These are phyloP conservation scores for Lentinula aciculospora DNA, from an alignment of 768 basidiomycete genomes.

Conservation along the genomic window DNA sequence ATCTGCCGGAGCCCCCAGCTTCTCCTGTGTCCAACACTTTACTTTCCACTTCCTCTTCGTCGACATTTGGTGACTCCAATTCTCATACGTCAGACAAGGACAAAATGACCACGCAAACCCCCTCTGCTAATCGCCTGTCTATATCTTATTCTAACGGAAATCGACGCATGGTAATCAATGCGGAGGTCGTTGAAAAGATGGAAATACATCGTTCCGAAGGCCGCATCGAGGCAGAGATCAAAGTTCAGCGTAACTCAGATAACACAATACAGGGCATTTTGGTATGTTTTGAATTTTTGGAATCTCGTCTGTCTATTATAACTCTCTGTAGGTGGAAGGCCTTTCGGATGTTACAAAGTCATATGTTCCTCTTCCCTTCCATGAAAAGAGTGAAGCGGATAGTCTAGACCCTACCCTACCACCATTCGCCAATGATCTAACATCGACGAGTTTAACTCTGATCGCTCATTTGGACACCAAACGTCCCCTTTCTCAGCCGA, in stretches of 20 bases:
- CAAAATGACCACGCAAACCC: conserved; percentile 36
- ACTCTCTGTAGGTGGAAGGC: conserved; percentile 57
- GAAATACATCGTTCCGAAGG: conserved; percentile 79
- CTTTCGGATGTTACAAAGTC: conserved; percentile 68
- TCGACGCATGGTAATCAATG: conserved; percentile 82
- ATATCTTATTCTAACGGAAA: conserved; percentile 92
- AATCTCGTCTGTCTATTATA: conserved; percentile 6
- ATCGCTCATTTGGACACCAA: conserved; percentile 78
- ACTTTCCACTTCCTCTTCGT: conserved; percentile 32
- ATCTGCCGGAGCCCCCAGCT: conserved; percentile 54
- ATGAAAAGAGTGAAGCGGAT: conserved; percentile 35
- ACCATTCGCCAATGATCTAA: conserved; percentile 52
- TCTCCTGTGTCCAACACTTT: conserved; percentile 51
- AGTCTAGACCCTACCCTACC: conserved; percentile 64
- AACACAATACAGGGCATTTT: conserved; percentile 67
- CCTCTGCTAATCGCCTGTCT: conserved; percentile 84
- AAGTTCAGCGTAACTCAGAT: conserved; percentile 48
- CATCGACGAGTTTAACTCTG: conserved; percentile 58
- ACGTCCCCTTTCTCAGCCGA: conserved; percentile 88
- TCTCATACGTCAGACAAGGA: conserved; percentile 29
- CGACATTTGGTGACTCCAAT: conserved; percentile 42
- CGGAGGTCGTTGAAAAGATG: conserved; percentile 77
- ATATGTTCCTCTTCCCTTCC: conserved; percentile 46
- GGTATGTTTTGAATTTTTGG: conserved; percentile 39
- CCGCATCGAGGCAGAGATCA: conserved; percentile 76